Conservation (phyloP, 768 basidiomycete genomes). For the Pleurotus ostreatus region DNA sequence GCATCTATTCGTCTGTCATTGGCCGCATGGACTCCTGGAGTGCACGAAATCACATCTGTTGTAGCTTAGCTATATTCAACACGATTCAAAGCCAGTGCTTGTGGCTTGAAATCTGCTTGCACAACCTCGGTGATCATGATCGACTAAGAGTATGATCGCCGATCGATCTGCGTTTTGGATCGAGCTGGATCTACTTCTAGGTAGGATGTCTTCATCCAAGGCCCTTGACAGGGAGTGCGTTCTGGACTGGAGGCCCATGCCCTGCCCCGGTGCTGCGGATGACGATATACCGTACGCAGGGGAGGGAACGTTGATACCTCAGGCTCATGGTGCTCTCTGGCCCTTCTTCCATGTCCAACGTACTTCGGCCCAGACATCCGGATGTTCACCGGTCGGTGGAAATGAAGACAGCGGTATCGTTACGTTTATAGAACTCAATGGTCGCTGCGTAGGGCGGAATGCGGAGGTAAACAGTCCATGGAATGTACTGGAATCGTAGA, state of each 20-base stretch:
- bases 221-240: background rate
- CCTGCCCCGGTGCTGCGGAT: background rate
- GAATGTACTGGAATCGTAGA: conserved; percentile 6
- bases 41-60: background rate
- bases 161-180: conserved; percentile 2
- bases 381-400: background rate
- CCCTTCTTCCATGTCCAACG: too few relatives aligned
- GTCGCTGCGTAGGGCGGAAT: conserved; percentile 1
- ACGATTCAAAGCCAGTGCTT: too few relatives aligned
- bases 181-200: background rate
- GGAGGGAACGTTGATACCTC: too few relatives aligned
- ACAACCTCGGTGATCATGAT: background rate
- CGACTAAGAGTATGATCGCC: conserved; percentile 2
- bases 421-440: background rate
- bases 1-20: background rate
- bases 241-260: background rate
- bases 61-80: too few relatives aligned
- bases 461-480: conserved; percentile 4
- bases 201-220: background rate
- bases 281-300: background rate
- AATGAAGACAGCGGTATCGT: background rate
- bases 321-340: too few relatives aligned
- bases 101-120: too few relatives aligned
- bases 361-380: background rate
- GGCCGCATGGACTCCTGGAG: background rate